These are phyloP conservation scores for Globisporangium paddicum DNA, from an alignment of 352 stramenopile genomes.

Conservation along the genomic window DNA sequence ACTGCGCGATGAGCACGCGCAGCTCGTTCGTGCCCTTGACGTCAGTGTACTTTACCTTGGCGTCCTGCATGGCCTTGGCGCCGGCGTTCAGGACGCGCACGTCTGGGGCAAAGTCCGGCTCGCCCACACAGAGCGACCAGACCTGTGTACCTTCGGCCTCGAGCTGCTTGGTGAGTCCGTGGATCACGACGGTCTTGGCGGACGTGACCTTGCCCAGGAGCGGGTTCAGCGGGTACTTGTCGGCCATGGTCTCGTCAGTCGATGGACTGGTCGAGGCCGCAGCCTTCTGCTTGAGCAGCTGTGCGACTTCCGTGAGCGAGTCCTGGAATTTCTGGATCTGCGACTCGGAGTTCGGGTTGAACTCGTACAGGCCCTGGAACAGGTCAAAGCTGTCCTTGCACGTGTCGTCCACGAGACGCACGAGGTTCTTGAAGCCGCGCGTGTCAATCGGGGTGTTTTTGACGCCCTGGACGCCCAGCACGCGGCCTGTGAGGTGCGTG, in stretches of 20 bases:
- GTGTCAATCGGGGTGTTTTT: slow-evolving; percentile 94
- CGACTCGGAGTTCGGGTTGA: slow-evolving; percentile 89
- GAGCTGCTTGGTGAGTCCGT: slow-evolving; percentile 93
- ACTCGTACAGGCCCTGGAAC: slow-evolving; percentile 98
- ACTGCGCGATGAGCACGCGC: slow-evolving; percentile 84
- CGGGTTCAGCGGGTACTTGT: slow-evolving; percentile 65
- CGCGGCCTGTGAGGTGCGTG: slow-evolving; percentile 96
- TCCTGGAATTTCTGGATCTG: slow-evolving; percentile 79
- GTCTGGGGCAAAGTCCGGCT: slow-evolving; percentile 94
- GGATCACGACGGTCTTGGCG: slow-evolving; percentile 93
- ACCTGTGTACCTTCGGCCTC: slow-evolving; percentile 90
- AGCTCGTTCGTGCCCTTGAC: slow-evolving; percentile 90
- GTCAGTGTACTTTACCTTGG: slow-evolving; percentile 94
- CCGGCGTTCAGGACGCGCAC: slow-evolving; percentile 90
- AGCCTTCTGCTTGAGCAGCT: slow-evolving; percentile 29
- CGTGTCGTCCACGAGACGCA: slow-evolving; percentile 95
- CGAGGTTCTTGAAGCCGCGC: slow-evolving; percentile 95
- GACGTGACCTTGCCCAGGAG: slow-evolving; percentile 80
- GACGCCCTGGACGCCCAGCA: slow-evolving; percentile 89
- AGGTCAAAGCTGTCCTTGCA: slow-evolving; percentile 98
- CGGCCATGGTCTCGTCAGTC: slow-evolving; percentile 29
- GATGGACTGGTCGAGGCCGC: background rate
- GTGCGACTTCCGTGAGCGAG: slow-evolving; percentile 47
- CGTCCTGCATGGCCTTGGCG: slow-evolving; percentile 48
- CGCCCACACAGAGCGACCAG: slow-evolving; percentile 92